Percentiles rank a stretch among this genome's conserved stretches.
Evolutionary conservation across 2,329 filamentous ascomycete species (phyloP).

Genomic region (Sordariomycetes sp.): DNA sequence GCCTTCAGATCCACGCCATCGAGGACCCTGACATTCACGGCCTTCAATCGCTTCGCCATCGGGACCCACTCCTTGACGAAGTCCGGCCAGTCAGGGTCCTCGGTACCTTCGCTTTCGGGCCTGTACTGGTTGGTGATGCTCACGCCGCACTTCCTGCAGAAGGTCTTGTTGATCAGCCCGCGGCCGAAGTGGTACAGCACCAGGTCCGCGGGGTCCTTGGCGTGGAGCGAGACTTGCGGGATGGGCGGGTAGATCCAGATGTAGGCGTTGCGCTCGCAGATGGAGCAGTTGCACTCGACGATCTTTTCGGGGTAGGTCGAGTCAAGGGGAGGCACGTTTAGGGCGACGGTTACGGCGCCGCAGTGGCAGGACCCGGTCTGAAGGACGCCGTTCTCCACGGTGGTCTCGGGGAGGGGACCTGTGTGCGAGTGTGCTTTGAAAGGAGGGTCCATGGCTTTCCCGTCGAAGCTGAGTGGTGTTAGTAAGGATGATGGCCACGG

Average conservation of each 20-base stretch:
- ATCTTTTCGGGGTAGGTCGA: slow-evolving; percentile 18
- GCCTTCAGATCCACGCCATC: slow-evolving; percentile 23
- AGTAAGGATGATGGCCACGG: too few relatives aligned
- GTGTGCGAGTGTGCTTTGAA: slow-evolving; percentile 27
- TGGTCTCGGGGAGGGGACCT: slow-evolving; percentile 27
- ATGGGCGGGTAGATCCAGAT: slow-evolving; percentile 33
- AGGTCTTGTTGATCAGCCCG: slow-evolving; percentile 26
- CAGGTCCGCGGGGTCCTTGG: slow-evolving; percentile 23
- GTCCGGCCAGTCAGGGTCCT: slow-evolving; percentile 22
- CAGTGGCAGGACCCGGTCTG: slow-evolving; percentile 46
- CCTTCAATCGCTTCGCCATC: slow-evolving; percentile 7
- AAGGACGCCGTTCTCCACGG: slow-evolving; percentile 25
- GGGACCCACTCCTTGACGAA: slow-evolving; percentile 10
- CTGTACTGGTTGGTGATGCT: slow-evolving; percentile 22
- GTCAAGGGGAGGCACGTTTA: slow-evolving; percentile 32
- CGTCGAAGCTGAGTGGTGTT: slow-evolving; percentile 17
- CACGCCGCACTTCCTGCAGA: slow-evolving; percentile 40
- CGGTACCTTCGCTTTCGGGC: slow-evolving; percentile 23
- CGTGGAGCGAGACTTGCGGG: slow-evolving; percentile 30
- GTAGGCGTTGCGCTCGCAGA: slow-evolving; percentile 31
- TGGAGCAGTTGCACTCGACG: slow-evolving; percentile 41
- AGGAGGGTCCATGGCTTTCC: slow-evolving; percentile 16
- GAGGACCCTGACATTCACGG: slow-evolving; percentile 30
- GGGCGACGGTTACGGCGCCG: slow-evolving; percentile 33
- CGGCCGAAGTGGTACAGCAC: slow-evolving; percentile 24